A percentile compares a stretch with the other conserved stretches of the same genome.
phyloP scores from a whole-genome alignment of 768 basidiomycete genomes.

The Scleroderma bovista region DNA sequence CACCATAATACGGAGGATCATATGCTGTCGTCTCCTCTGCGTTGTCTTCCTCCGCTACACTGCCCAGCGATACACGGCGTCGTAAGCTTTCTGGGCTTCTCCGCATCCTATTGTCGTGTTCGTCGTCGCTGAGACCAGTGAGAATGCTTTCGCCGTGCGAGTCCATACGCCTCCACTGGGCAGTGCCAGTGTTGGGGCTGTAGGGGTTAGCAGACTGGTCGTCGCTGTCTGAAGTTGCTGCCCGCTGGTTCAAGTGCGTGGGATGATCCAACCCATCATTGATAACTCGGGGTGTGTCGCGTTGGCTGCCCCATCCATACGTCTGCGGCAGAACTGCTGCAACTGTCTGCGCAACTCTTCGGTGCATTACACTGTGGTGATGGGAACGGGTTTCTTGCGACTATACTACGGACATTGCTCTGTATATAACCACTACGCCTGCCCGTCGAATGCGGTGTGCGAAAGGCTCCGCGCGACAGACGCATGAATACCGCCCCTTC shows the following conservation, averaged over 20 bases:
- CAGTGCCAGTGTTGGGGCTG: constrained; percentile 16
- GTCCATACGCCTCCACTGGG: constrained; percentile 28
- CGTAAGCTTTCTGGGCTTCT: constrained; percentile 33
- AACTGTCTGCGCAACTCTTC: constrained; percentile 26
- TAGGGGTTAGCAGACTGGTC: constrained; percentile 17
- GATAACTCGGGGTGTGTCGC: constrained; percentile 15
- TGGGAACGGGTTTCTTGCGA: neutral
- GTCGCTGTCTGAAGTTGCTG: constrained; percentile 9
- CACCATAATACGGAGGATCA: constrained; percentile 14
- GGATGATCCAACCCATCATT: constrained; percentile 6
- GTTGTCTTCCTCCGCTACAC: constrained; percentile 36
- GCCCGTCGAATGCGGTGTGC: neutral
- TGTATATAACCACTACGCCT: constrained; percentile 12
- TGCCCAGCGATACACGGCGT: constrained; percentile 22
- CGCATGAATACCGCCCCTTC: constrained; percentile 11
- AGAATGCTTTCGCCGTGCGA: constrained; percentile 29
- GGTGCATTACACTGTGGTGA: constrained; percentile 19
- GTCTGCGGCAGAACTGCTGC: constrained; percentile 24
- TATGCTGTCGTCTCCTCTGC: constrained; percentile 7
- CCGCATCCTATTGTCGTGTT: constrained; percentile 17
- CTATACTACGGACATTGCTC: constrained; percentile 10
- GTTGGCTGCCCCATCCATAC: constrained; percentile 11
- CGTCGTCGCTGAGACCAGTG: constrained; percentile 24
- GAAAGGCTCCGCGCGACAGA: constrained; percentile 10
- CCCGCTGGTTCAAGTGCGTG: constrained; percentile 6